These are phyloP conservation scores for Xylariales sp. DNA, from an alignment of 2,329 filamentous ascomycete genomes.

Conservation along the genomic window DNA sequence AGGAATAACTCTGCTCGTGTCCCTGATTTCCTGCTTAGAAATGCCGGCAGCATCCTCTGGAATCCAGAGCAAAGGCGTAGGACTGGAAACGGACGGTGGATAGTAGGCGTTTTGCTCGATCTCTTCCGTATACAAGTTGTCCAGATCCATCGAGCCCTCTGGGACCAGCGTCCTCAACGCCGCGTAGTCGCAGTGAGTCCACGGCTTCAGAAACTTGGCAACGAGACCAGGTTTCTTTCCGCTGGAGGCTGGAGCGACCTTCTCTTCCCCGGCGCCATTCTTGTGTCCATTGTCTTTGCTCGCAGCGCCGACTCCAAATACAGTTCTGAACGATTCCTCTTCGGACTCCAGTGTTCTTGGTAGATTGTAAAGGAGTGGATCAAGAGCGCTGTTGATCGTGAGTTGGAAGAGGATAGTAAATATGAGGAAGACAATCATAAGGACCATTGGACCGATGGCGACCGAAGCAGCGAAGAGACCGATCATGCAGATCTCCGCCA, in stretches of 20 bases:
- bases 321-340: conserved; percentile 31
- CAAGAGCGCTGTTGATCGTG: conserved; percentile 65
- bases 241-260: conserved; percentile 17
- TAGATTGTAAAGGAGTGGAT: conserved; percentile 72
- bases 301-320: conserved; percentile 14
- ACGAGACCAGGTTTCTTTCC: conserved; percentile 54
- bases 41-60: conserved; percentile 71
- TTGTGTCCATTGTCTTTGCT: conserved; percentile 23
- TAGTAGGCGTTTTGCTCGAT: conserved; percentile 66
- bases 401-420: conserved; percentile 75
- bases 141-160: conserved; percentile 38
- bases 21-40: conserved; percentile 69
- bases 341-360: conserved; percentile 63
- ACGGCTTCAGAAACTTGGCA: conserved; percentile 69
- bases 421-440: conserved; percentile 73
- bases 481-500: conserved; percentile 77
- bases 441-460: conserved; percentile 62
- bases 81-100: conserved; percentile 62
- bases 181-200: conserved; percentile 69
- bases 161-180: conserved; percentile 67
- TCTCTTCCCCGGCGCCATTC: conserved; percentile 22
- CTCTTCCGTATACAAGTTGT: conserved; percentile 56
- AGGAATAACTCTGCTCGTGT: conserved; percentile 65
- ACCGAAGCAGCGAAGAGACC: conserved; percentile 73
- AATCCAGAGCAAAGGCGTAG: conserved; percentile 75